Conservation (phyloP, 306 rosid genomes). For the Quercus parvula region DNA sequence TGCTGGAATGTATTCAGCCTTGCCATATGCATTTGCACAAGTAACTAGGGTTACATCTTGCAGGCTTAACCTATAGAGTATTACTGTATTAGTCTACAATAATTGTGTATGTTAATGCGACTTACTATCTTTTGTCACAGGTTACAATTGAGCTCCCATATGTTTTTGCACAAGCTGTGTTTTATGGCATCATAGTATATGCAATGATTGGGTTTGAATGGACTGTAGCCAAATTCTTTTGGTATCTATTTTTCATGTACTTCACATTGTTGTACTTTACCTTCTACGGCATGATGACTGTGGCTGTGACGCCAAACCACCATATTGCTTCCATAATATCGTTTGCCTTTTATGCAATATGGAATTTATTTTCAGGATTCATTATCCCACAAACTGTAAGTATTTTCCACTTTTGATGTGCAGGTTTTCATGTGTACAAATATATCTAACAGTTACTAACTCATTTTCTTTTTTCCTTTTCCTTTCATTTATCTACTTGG, state of each 20-base stretch:
- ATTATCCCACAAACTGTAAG: slow-evolving; percentile 61
- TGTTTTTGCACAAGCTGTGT: slow-evolving; percentile 45
- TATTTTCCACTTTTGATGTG: background rate
- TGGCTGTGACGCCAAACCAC: slow-evolving; percentile 70
- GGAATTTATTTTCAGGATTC: slow-evolving; percentile 88
- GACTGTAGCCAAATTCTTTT: slow-evolving; percentile 49
- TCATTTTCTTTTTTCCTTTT: background rate
- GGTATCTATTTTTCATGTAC: slow-evolving; percentile 76
- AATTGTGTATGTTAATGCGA: background rate
- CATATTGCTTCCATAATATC: slow-evolving; percentile 65
- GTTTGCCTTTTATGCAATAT: slow-evolving; percentile 57
- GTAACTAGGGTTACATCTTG: background rate
- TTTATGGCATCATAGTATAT: slow-evolving; percentile 58
- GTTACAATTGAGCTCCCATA: slow-evolving; percentile 69
- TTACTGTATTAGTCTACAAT: no score
- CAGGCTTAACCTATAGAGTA: background rate
- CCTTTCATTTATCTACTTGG: background rate
- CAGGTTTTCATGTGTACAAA: background rate
- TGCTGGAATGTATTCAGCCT: slow-evolving; percentile 45
- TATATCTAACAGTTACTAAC: background rate
- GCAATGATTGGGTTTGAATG: slow-evolving; percentile 82
- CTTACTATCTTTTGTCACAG: slow-evolving; percentile 19
- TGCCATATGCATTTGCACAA: slow-evolving; percentile 43
- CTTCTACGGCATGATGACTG: slow-evolving; percentile 81
- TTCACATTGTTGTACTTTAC: slow-evolving; percentile 74